Evolutionary conservation across 441 rosid species (phyloP), one percentile per base, ranked within the genome.

Genomic region (Breynia disticha): DNA sequence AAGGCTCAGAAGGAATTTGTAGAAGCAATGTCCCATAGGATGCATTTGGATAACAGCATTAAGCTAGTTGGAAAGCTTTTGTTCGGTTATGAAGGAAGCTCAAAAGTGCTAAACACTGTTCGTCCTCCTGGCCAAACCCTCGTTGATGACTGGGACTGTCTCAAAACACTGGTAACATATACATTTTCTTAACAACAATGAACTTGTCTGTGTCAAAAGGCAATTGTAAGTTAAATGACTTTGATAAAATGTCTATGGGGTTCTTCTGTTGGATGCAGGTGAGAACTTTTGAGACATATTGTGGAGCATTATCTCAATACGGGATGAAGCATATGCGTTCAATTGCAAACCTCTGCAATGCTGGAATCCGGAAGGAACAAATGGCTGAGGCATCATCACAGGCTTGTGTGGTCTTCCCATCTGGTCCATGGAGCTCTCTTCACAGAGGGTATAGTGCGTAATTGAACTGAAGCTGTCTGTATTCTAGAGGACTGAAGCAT

Each of bases 91-190:
- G 67, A 73, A 38, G 74, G 69, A 62, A 91, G 82, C 52, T 68
- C 84, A 3, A 76, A 69, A 58, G 72, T 88, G 59, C 67, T 88
- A 62, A 70, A 63, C 38, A 13, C 69, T 16, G 75, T 79, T 48
- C 79, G 93, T 42, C 67, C 87, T 35, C 69, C 85, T 48, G 91
- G 95, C 12, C 72, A 77, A 61, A 95, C 95, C 44, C 95, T 93
- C 46, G 98, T 83, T 3, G 91, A 91, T 70, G 95, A 91, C 65
- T 91, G 98, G 98, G 66, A 50, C 55, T 88, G 98, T 78, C 97
- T 88, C 18, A 88, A 74, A 75, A 69, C 68, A 46, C 55, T 77
- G 86, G 97, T 88, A 82, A 63, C 15, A 86, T 28, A 28, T 28
- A 9, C 8, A 4, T 28, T 28, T 9, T 9, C 35, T 2, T 9